Evolutionary conservation across 2,329 filamentous ascomycete species (phyloP).

Genomic region (Diaporthe vaccinii): DNA sequence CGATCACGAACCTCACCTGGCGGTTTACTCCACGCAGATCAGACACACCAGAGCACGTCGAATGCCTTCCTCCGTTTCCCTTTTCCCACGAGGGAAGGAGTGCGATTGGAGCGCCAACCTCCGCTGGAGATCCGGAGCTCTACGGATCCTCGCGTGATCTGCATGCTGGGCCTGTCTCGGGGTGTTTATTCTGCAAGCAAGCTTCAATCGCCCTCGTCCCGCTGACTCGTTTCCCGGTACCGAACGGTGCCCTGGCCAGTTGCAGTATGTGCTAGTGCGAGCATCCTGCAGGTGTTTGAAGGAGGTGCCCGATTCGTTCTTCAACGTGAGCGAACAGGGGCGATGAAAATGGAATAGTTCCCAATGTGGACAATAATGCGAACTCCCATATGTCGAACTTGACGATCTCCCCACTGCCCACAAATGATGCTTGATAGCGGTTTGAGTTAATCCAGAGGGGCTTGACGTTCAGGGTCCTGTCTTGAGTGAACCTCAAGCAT

Average conservation of each 20-base stretch:
- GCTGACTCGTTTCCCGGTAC: slow-evolving; percentile 20
- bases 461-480: neutral
- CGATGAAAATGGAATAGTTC: neutral
- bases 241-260: neutral
- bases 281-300: neutral
- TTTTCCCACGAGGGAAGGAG: slow-evolving; percentile 11
- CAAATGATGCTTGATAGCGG: neutral
- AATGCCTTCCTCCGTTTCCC: neutral
- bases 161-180: slow-evolving; percentile 19
- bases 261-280: too few species aligned
- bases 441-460: neutral
- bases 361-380: neutral
- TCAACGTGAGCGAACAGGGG: neutral
- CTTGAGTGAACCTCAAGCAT: neutral
- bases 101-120: slow-evolving; percentile 19
- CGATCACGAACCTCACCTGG: slow-evolving; percentile 14
- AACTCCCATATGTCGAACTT: neutral
- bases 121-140: slow-evolving; percentile 12
- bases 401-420: neutral
- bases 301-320: neutral
- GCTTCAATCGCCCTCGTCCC: slow-evolving; percentile 10
- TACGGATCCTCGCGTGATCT: slow-evolving; percentile 30
- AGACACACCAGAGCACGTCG: neutral
- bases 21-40: slow-evolving; percentile 24
- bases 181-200: slow-evolving; percentile 19